phyloP scores from a whole-genome alignment of 2,329 filamentous ascomycete species.

The Aspergillus terreus region DNA sequence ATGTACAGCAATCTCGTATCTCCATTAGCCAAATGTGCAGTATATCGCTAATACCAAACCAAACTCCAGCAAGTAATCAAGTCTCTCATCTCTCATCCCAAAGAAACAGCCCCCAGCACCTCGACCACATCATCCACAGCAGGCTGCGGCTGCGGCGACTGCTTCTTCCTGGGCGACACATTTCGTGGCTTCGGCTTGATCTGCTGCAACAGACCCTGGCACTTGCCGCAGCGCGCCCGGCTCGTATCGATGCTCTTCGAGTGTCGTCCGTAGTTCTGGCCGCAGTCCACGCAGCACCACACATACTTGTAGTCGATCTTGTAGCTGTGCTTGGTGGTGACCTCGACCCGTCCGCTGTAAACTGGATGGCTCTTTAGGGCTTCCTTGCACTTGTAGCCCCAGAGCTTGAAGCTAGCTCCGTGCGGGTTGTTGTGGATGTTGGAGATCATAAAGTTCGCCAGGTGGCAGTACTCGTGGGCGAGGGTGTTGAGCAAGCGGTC shows the following conservation, averaged over 20 bases:
- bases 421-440: constrained; percentile 73
- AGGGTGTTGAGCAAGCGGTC: constrained; percentile 79
- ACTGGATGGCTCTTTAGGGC: constrained; percentile 48
- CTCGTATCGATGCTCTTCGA: constrained; percentile 75
- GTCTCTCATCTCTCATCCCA: background rate
- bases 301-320: constrained; percentile 89
- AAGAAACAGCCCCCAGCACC: constrained; percentile 3
- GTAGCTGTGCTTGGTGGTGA: constrained; percentile 88
- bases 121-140: constrained; percentile 11
- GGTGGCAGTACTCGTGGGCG: constrained; percentile 95
- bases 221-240: constrained; percentile 72
- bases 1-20: too few species aligned
- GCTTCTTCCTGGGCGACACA: constrained; percentile 27
- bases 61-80: too few species aligned
- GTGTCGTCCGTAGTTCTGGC: constrained; percentile 73
- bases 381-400: constrained; percentile 46
- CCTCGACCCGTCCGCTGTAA: constrained; percentile 58
- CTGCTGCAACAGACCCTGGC: constrained; percentile 68
- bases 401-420: constrained; percentile 77
- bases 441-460: constrained; percentile 86
- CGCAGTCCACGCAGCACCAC: constrained; percentile 73
- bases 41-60: background rate
- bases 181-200: constrained; percentile 70
- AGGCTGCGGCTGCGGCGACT: constrained; percentile 1
- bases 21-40: background rate